Evolutionary conservation across 257 asterid genomes (phyloP).

Genomic region (Primulina tabacum): DNA sequence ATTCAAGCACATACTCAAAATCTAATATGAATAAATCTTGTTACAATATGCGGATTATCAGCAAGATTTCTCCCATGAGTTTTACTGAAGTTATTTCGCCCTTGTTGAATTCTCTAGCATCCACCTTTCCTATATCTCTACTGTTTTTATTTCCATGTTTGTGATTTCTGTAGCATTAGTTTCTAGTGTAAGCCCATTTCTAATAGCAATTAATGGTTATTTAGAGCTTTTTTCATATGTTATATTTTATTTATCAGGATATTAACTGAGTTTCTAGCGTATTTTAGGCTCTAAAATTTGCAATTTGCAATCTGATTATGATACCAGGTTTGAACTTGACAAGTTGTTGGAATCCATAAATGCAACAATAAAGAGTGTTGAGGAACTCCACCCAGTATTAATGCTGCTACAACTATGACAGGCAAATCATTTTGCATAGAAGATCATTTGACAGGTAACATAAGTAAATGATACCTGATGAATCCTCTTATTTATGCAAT

Average conservation of each 20-base stretch:
- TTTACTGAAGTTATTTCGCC: slow-evolving; percentile 19
- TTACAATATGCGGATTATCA: slow-evolving; percentile 93
- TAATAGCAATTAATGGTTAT: no score
- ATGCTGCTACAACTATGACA: not conserved
- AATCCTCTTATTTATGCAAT: slow-evolving; percentile 24
- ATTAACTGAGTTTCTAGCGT: no score
- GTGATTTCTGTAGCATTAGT: slow-evolving; percentile 19
- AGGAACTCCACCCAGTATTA: slow-evolving; percentile 67
- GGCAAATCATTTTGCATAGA: slow-evolving; percentile 28
- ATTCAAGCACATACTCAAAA: slow-evolving; percentile 91
- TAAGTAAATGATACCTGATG: slow-evolving; percentile 11
- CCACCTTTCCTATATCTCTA: slow-evolving; percentile 18
- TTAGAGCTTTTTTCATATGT: no score
- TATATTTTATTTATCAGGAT: no score
- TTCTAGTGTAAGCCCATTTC: slow-evolving; percentile 1
- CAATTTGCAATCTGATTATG: no score
- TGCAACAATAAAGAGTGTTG: slow-evolving; percentile 77
- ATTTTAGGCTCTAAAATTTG: no score
- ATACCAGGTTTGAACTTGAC: slow-evolving; percentile 81
- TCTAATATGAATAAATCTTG: slow-evolving; percentile 95
- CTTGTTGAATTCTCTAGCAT: slow-evolving; percentile 13
- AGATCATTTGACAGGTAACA: slow-evolving; percentile 83
- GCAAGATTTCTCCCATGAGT: slow-evolving; percentile 34
- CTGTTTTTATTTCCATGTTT: not conserved
- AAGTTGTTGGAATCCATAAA: slow-evolving; percentile 90